Conservation (phyloP, 331 rosid species). For the Acacia concinna region DNA sequence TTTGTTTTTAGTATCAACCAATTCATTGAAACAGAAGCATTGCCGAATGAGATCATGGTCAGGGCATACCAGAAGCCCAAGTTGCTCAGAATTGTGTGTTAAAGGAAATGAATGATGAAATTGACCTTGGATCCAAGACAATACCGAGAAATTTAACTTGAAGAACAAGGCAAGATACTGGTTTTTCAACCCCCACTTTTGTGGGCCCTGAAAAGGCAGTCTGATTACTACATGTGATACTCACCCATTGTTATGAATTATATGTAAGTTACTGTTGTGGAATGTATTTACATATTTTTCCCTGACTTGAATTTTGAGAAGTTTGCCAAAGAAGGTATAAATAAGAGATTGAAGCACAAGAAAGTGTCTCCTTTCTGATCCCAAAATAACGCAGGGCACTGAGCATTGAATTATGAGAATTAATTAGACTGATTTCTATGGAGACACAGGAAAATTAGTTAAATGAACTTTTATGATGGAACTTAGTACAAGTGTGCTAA, state of each 20-base stretch:
- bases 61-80: conserved; percentile 43
- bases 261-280: neutral
- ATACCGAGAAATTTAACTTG: neutral
- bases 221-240: neutral
- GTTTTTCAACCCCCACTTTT: neutral
- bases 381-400: neutral
- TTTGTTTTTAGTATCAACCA: neutral
- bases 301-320: neutral
- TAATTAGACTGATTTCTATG: neutral
- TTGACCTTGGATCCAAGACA: conserved; percentile 4
- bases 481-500: neutral
- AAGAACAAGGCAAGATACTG: neutral
- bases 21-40: conserved; percentile 29
- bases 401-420: neutral
- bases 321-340: neutral
- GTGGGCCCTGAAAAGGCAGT: neutral
- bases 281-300: neutral
- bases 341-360: neutral
- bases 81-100: conserved; percentile 14
- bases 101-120: conserved; percentile 12
- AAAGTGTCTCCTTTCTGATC: neutral
- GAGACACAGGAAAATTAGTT: neutral
- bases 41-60: conserved; percentile 75
- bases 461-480: neutral
- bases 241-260: neutral